Conservation (phyloP, 1,284 basidiomycete species). For the Mixia osmundae region DNA sequence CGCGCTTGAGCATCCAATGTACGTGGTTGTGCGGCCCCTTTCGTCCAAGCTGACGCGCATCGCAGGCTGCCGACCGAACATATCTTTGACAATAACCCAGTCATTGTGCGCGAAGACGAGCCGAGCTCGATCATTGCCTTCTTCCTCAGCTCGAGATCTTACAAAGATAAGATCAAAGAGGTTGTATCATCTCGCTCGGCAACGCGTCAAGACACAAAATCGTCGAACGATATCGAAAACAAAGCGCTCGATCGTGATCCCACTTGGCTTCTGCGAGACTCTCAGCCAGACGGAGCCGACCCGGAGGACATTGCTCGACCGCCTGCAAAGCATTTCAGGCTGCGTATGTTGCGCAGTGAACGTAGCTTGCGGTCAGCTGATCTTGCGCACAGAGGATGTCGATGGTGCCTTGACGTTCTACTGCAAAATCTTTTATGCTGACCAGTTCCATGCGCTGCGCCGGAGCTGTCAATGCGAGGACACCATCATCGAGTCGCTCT, state of each 20-base stretch:
- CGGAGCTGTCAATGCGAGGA: slow-evolving; percentile 79
- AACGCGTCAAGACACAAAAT: not conserved
- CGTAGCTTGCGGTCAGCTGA: not conserved
- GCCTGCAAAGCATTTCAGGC: slow-evolving; percentile 1
- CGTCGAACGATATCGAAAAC: no score
- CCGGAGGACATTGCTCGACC: slow-evolving; percentile 29
- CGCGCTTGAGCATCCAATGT: slow-evolving; percentile 32
- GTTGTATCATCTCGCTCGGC: not conserved
- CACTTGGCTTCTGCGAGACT: slow-evolving; percentile 15
- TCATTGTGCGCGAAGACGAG: slow-evolving; percentile 90
- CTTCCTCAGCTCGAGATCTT: slow-evolving; percentile 5
- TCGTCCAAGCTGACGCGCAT: not conserved
- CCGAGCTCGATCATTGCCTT: slow-evolving; percentile 86
- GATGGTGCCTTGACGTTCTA: slow-evolving; percentile 45
- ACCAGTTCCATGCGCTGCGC: slow-evolving; percentile 87
- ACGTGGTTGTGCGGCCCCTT: slow-evolving; percentile 10
- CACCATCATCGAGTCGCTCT: slow-evolving; percentile 76
- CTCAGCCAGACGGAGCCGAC: slow-evolving; percentile 31
- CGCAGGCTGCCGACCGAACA: slow-evolving; percentile 36
- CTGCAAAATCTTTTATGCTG: slow-evolving; percentile 84
- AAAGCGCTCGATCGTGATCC: slow-evolving; percentile 20
- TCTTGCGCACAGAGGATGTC: slow-evolving; percentile 6
- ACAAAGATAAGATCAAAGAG: slow-evolving; percentile 2
- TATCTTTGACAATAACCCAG: slow-evolving; percentile 81
- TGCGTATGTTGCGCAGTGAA: not conserved